A percentile compares a stretch with the other conserved stretches of the same genome.
Evolutionary conservation across 768 basidiomycete genomes (phyloP).

Genomic region (Lactarius vividus): DNA sequence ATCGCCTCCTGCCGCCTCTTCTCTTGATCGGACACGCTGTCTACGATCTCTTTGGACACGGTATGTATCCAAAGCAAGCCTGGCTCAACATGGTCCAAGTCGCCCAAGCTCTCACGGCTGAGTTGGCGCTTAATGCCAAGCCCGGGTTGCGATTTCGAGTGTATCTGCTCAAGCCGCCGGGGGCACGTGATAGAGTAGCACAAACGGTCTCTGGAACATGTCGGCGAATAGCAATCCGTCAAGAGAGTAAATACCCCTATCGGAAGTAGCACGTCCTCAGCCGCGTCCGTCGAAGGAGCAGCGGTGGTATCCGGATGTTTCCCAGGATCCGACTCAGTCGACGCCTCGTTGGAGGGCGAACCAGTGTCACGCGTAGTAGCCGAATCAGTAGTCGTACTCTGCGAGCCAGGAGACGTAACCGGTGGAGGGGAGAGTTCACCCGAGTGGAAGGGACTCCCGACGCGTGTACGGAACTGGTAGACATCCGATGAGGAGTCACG

Average conservation of each 20-base stretch:
- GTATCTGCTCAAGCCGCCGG: slow-evolving; percentile 75
- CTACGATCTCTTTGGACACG: slow-evolving; percentile 90
- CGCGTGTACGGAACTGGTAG: slow-evolving; percentile 86
- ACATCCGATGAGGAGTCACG: slow-evolving; percentile 85
- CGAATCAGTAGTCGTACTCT: slow-evolving; percentile 20
- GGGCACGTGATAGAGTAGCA: slow-evolving; percentile 99
- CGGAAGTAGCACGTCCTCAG: slow-evolving; percentile 71
- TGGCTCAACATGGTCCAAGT: slow-evolving; percentile 62
- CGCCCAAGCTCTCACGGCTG: slow-evolving; percentile 76
- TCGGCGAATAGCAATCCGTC: slow-evolving; percentile 97
- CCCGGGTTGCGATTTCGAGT: slow-evolving; percentile 78
- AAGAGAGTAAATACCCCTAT: slow-evolving; percentile 94
- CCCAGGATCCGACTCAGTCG: slow-evolving; percentile 33
- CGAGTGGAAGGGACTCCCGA: slow-evolving; percentile 82
- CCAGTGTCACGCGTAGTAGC: slow-evolving; percentile 29
- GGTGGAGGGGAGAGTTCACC: slow-evolving; percentile 51
- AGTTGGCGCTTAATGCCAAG: slow-evolving; percentile 68
- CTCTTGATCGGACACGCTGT: slow-evolving; percentile 88
- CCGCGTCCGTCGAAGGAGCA: slow-evolving; percentile 13
- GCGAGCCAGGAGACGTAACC: slow-evolving; percentile 36
- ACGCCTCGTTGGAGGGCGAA: slow-evolving; percentile 32
- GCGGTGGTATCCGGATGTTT: slow-evolving; percentile 31
- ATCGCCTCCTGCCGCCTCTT: slow-evolving; percentile 97
- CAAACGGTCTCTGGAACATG: slow-evolving; percentile 89
- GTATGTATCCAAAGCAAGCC: slow-evolving; percentile 95